Evolutionary conservation across 495 filamentous ascomycete species (phyloP).

Genomic region (Penicillium desertorum): DNA sequence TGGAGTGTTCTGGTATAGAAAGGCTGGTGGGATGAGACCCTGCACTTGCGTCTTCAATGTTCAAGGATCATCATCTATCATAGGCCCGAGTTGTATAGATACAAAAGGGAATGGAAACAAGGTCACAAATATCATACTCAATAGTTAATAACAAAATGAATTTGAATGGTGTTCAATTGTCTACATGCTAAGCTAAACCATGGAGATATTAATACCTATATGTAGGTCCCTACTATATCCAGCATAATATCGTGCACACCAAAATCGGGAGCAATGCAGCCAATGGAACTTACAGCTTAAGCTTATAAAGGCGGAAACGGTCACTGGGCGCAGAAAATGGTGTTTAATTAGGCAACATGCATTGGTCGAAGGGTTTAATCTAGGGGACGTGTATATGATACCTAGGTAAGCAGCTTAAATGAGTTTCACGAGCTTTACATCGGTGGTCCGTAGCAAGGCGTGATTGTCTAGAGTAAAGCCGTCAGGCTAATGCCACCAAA

Average conservation of each 20-base stretch:
- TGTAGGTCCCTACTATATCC: background rate
- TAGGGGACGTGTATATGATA: background rate
- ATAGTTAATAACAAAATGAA: background rate
- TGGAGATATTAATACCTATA: background rate
- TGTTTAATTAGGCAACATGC: background rate
- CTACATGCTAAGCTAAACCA: background rate
- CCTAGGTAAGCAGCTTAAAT: background rate
- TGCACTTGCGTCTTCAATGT: constrained; percentile 2
- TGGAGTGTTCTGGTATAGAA: background rate
- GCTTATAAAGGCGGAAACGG: background rate
- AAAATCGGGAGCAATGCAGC: background rate
- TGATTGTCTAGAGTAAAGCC: background rate
- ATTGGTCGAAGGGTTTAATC: background rate
- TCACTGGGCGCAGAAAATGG: background rate
- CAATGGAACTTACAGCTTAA: background rate
- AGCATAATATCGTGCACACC: background rate
- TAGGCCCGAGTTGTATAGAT: constrained; percentile 4
- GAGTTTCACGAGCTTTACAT: background rate
- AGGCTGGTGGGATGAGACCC: background rate
- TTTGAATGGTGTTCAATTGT: background rate
- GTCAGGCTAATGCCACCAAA: background rate
- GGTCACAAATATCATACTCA: background rate
- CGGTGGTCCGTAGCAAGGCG: background rate
- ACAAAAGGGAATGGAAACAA: background rate
- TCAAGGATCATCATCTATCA: constrained; percentile 4